A percentile compares a stretch with the other conserved stretches of the same genome.
Conservation (phyloP, 2,329 filamentous ascomycete species). For the Colletotrichum sansevieriae region DNA sequence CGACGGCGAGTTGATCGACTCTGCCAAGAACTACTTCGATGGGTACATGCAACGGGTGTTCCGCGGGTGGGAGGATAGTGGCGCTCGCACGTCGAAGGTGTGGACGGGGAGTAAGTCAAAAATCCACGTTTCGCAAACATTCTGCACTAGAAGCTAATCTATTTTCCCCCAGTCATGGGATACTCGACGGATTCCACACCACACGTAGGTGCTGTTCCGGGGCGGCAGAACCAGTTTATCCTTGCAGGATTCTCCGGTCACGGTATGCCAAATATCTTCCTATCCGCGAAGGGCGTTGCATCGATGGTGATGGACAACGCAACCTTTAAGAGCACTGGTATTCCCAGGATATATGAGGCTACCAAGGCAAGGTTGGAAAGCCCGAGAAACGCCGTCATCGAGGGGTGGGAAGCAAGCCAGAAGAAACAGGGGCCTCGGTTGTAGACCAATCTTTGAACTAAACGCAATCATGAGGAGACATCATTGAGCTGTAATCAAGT, state of each 20-base stretch:
- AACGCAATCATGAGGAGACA: no score
- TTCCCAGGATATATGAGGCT: constrained; percentile 54
- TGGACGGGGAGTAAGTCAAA: constrained; percentile 57
- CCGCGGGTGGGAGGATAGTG: constrained; percentile 59
- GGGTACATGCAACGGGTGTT: constrained; percentile 61
- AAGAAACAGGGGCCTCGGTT: neutral
- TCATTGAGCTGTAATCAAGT: no score
- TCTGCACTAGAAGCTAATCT: constrained; percentile 9
- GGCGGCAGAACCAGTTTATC: constrained; percentile 55
- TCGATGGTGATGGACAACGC: constrained; percentile 53
- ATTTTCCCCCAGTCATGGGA: constrained; percentile 52
- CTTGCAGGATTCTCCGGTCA: constrained; percentile 64
- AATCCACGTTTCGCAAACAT: fast-evolving
- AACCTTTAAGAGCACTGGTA: constrained; percentile 51
- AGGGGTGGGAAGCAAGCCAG: constrained; percentile 20
- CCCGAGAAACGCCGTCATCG: constrained; percentile 38
- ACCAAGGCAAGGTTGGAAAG: constrained; percentile 47
- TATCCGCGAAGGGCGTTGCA: constrained; percentile 55
- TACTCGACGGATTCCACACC: constrained; percentile 58
- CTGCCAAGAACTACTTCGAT: constrained; percentile 56
- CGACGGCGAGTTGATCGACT: constrained; percentile 55
- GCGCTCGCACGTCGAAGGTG: constrained; percentile 51
- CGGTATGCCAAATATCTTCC: constrained; percentile 62
- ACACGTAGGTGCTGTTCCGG: constrained; percentile 59
- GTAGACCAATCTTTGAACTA: neutral